Conservation (phyloP, 2,329 filamentous ascomycete species). For the Corynespora cassiicola region DNA sequence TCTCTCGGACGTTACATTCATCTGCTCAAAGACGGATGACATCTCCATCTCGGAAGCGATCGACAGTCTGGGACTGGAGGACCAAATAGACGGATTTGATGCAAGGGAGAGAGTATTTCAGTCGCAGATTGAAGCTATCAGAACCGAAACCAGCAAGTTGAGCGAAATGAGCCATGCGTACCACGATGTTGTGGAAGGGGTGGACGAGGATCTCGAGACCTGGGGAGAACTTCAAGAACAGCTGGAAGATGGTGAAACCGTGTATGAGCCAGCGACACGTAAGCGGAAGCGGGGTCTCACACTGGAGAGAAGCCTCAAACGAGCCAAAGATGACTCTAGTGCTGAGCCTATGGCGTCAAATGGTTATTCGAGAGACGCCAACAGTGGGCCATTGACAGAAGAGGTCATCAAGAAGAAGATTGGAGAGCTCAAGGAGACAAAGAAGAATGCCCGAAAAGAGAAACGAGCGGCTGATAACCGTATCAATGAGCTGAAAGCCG, state of each 20-base stretch:
- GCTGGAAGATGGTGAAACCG: conserved; percentile 49
- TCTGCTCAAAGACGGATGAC: conserved; percentile 70
- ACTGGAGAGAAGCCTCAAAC: conserved; percentile 21
- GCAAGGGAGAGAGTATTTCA: conserved; percentile 27
- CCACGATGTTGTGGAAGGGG: conserved; percentile 38
- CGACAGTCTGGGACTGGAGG: conserved; percentile 45
- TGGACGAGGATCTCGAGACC: conserved; percentile 52
- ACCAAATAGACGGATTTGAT: conserved; percentile 32
- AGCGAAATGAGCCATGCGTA: conserved; percentile 45
- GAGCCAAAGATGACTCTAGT: conserved; percentile 17
- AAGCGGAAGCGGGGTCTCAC: conserved; percentile 53
- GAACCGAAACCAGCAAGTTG: conserved; percentile 28
- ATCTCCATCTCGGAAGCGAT: conserved; percentile 58
- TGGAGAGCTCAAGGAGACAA: conserved; percentile 49
- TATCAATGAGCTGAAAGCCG: conserved; percentile 36
- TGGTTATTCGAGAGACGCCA: conserved; percentile 26
- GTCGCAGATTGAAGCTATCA: conserved; percentile 20
- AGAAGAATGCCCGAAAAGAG: conserved; percentile 49
- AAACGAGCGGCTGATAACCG: conserved; percentile 30
- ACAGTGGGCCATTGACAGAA: conserved; percentile 47
- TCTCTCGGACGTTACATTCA: conserved; percentile 63
- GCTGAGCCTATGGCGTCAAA: conserved; percentile 22
- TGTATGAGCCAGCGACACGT: conserved; percentile 45
- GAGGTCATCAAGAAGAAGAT: conserved; percentile 52
- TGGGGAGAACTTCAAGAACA: conserved; percentile 53